Conservation (phyloP, 2,329 filamentous ascomycete species). For the Colletotrichum zoysiae region DNA sequence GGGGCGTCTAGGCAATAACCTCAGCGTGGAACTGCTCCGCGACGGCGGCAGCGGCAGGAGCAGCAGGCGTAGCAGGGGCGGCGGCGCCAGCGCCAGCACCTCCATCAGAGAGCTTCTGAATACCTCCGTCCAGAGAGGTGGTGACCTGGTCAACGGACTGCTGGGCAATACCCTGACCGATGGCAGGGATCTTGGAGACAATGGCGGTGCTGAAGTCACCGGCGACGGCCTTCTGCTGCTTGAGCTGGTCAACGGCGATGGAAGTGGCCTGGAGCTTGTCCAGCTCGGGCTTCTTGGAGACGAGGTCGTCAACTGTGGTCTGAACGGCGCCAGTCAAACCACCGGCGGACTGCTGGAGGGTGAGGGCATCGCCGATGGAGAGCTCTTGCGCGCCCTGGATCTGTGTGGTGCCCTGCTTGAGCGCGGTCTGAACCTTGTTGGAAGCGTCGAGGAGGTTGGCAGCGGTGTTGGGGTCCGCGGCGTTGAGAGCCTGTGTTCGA, state of each 20-base stretch:
- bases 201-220: slow-evolving; percentile 45
- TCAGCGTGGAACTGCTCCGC: slow-evolving; percentile 31
- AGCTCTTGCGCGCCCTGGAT: slow-evolving; percentile 47
- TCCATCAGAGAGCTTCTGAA: slow-evolving; percentile 39
- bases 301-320: slow-evolving; percentile 43
- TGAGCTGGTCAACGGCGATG: slow-evolving; percentile 45
- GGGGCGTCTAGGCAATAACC: slow-evolving; percentile 16
- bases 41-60: slow-evolving; percentile 7
- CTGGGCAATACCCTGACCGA: slow-evolving; percentile 48
- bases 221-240: slow-evolving; percentile 44
- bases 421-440: slow-evolving; percentile 40
- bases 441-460: slow-evolving; percentile 48
- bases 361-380: slow-evolving; percentile 44
- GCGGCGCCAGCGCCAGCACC: slow-evolving; percentile 28
- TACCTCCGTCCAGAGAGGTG: slow-evolving; percentile 43
- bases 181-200: slow-evolving; percentile 47
- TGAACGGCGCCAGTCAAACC: slow-evolving; percentile 44
- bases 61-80: slow-evolving; percentile 13
- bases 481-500: slow-evolving; percentile 48
- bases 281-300: slow-evolving; percentile 46
- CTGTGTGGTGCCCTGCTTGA: slow-evolving; percentile 45
- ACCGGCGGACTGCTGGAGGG: slow-evolving; percentile 43
- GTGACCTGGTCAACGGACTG: slow-evolving; percentile 46
- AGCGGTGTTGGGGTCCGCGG: slow-evolving; percentile 63
- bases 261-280: slow-evolving; percentile 47